Percentiles rank a stretch among this genome's conserved stretches.
These are phyloP conservation scores for Lichtheimia ornata DNA, from an alignment of 371 early-diverging fungal species.

Conservation along the genomic window DNA sequence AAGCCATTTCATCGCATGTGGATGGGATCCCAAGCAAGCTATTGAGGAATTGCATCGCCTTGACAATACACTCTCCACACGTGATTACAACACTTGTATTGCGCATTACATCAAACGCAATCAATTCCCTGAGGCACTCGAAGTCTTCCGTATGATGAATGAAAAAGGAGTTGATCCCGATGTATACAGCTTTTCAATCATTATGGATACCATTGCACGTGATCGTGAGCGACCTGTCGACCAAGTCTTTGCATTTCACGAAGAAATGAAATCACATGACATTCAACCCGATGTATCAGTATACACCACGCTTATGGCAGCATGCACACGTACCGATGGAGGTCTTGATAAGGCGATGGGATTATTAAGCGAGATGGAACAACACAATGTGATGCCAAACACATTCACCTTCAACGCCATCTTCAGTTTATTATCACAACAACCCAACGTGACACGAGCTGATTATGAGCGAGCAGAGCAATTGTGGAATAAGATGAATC, in stretches of 20 bases:
- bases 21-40: slow-evolving; percentile 25
- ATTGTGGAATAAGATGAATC: slow-evolving; percentile 31
- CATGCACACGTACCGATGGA: slow-evolving; percentile 17
- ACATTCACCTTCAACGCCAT: slow-evolving; percentile 36
- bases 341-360: slow-evolving; percentile 27
- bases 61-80: neutral
- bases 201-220: slow-evolving; percentile 41
- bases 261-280: slow-evolving; percentile 32
- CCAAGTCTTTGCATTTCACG: slow-evolving; percentile 32
- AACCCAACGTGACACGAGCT: neutral
- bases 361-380: slow-evolving; percentile 37
- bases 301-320: slow-evolving; percentile 31
- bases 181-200: slow-evolving; percentile 33
- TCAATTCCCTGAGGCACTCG: slow-evolving; percentile 30
- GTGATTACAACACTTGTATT: slow-evolving; percentile 42
- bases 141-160: slow-evolving; percentile 32
- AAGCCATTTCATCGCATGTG: slow-evolving; percentile 27
- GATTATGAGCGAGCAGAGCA: slow-evolving; percentile 18
- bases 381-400: slow-evolving; percentile 28
- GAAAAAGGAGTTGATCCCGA: slow-evolving; percentile 25
- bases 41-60: slow-evolving; percentile 22
- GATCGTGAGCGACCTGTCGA: slow-evolving; percentile 21
- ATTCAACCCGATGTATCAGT: slow-evolving; percentile 30
- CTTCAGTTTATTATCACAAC: slow-evolving; percentile 24
- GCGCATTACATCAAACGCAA: slow-evolving; percentile 26